Evolutionary conservation across 768 basidiomycete genomes (phyloP).

Genomic region (Termitomyces sp.): DNA sequence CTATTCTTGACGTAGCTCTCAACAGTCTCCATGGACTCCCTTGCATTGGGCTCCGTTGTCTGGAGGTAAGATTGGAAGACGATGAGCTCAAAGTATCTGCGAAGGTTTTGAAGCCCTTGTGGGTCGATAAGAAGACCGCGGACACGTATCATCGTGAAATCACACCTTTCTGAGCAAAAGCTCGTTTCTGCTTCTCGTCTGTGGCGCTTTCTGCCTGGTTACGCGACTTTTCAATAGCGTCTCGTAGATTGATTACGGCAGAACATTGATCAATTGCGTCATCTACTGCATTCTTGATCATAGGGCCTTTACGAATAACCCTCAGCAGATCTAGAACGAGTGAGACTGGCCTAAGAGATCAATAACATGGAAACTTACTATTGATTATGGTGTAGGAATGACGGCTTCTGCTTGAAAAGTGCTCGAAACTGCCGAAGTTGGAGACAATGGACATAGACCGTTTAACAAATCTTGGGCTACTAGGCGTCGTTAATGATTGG

Average conservation of each 20-base stretch:
- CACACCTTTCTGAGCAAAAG: constrained; percentile 69
- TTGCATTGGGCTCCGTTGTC: constrained; percentile 76
- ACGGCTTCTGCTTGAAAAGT: constrained; percentile 28
- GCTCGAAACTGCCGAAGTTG: constrained; percentile 28
- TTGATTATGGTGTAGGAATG: constrained; percentile 88
- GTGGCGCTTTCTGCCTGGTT: constrained; percentile 72
- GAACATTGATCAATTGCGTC: constrained; percentile 86
- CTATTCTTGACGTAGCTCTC: constrained; percentile 79
- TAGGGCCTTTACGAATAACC: constrained; percentile 81
- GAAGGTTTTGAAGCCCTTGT: constrained; percentile 72
- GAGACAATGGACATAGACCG: constrained; percentile 46
- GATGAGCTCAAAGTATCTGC: constrained; percentile 82
- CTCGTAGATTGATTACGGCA: constrained; percentile 78
- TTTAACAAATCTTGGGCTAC: constrained; percentile 28
- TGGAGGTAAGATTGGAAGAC: constrained; percentile 90
- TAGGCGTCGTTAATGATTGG: constrained; percentile 30
- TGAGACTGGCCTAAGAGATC: constrained; percentile 1
- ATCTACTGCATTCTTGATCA: constrained; percentile 84
- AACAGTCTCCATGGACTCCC: constrained; percentile 69
- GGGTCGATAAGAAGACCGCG: constrained; percentile 4
- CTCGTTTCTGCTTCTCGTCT: constrained; percentile 65
- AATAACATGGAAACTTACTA: constrained; percentile 44
- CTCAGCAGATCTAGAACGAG: constrained; percentile 30
- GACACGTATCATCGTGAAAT: not conserved
- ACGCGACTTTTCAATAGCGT: constrained; percentile 83